phyloP scores from a whole-genome alignment of 2,329 filamentous ascomycete genomes.

The Hawksworthiomyces lignivorus region DNA sequence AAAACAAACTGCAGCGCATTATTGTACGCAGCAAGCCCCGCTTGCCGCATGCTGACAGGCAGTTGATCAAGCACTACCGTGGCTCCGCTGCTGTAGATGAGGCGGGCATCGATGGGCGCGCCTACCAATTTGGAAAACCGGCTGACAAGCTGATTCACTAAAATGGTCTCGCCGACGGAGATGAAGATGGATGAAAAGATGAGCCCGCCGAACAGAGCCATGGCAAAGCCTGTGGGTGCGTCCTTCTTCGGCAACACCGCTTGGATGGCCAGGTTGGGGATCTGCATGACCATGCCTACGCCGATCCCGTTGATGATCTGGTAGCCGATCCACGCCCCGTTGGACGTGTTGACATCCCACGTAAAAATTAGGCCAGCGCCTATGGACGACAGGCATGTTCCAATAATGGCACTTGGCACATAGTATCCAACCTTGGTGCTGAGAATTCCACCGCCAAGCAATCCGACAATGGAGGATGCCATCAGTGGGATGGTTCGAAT shows the following conservation, averaged over 20 bases:
- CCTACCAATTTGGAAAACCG: slow-evolving; percentile 24
- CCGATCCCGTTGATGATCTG: slow-evolving; percentile 39
- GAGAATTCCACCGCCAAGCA: slow-evolving; percentile 30
- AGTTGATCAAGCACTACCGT: slow-evolving; percentile 18
- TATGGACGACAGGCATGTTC: slow-evolving; percentile 27
- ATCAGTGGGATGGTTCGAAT: slow-evolving; percentile 35
- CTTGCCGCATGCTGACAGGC: slow-evolving; percentile 10
- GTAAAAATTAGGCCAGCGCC: slow-evolving; percentile 34
- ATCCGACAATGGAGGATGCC: slow-evolving; percentile 31
- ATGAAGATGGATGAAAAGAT: slow-evolving; percentile 39
- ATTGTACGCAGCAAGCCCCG: slow-evolving; percentile 46
- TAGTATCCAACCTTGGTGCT: slow-evolving; percentile 35
- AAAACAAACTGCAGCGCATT: slow-evolving; percentile 50
- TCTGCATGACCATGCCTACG: slow-evolving; percentile 36
- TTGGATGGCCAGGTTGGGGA: slow-evolving; percentile 37
- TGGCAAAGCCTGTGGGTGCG: slow-evolving; percentile 32
- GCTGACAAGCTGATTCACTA: slow-evolving; percentile 31
- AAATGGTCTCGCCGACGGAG: slow-evolving; percentile 37
- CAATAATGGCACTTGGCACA: slow-evolving; percentile 33
- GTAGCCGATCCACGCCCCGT: slow-evolving; percentile 30
- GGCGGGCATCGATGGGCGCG: slow-evolving; percentile 12
- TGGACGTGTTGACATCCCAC: slow-evolving; percentile 26
- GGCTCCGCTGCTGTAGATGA: slow-evolving; percentile 15
- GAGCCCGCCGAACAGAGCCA: slow-evolving; percentile 38
- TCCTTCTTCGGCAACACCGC: slow-evolving; percentile 33